Conservation (phyloP, 345 rosid species). For the Schrenkiella parvula region DNA sequence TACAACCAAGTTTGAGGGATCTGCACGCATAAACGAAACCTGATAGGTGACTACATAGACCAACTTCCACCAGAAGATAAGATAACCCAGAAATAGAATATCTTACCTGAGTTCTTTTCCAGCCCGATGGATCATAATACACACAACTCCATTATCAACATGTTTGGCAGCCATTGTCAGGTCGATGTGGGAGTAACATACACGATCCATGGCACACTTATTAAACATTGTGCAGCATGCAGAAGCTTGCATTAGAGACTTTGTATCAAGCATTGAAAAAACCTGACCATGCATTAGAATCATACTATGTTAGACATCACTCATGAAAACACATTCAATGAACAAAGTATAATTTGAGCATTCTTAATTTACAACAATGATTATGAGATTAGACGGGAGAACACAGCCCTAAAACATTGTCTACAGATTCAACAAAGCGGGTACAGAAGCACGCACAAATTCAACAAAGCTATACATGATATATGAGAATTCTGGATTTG, state of each 20-base stretch:
- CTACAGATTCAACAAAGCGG: slow-evolving; percentile 1
- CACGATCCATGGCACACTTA: slow-evolving; percentile 86
- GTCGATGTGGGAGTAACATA: slow-evolving; percentile 77
- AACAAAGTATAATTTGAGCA: not conserved
- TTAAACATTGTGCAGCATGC: slow-evolving; percentile 77
- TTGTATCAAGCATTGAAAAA: slow-evolving; percentile 84
- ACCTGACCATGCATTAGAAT: slow-evolving; percentile 40
- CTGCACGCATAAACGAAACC: slow-evolving; percentile 35
- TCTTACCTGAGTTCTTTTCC: slow-evolving; percentile 73
- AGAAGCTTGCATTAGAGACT: slow-evolving; percentile 76
- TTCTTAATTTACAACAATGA: not conserved
- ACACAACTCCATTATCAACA: slow-evolving; percentile 79
- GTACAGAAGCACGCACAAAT: not conserved
- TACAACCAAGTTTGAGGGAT: slow-evolving; percentile 76
- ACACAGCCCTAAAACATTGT: not conserved
- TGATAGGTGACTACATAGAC: slow-evolving; percentile 4
- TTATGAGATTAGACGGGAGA: not conserved
- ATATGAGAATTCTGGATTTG: not conserved
- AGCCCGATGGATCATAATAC: slow-evolving; percentile 82
- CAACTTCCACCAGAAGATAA: not conserved
- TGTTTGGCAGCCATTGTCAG: slow-evolving; percentile 65
- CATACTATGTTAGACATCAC: not conserved
- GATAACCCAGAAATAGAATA: not conserved
- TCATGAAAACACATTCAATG: not conserved
- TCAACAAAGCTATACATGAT: not conserved